These are phyloP conservation scores for Eucalyptus grandis DNA, from an alignment of 345 rosid species.

Conservation along the genomic window DNA sequence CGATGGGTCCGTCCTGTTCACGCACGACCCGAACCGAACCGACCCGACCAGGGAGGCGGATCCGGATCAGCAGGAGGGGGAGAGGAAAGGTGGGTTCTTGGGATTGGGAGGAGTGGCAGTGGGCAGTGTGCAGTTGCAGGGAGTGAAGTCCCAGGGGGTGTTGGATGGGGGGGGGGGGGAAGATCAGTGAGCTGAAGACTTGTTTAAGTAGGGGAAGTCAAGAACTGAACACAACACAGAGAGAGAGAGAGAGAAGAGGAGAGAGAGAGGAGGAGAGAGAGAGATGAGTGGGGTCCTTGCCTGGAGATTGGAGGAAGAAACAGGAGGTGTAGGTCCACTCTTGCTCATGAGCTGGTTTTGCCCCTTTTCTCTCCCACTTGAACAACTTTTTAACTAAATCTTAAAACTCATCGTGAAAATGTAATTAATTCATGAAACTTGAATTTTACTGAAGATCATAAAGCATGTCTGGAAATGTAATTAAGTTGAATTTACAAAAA, in stretches of 20 bases:
- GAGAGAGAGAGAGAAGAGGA: too few relatives aligned
- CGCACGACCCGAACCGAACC: not conserved
- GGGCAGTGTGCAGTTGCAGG: not conserved
- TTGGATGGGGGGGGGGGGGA: not conserved
- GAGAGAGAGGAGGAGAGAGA: too few relatives aligned
- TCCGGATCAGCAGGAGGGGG: not conserved
- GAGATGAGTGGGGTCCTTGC: not conserved
- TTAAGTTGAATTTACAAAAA: accelerated
- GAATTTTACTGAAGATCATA: accelerated
- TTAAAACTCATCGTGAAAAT: accelerated
- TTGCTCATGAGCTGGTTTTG: not conserved
- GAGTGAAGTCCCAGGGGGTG: not conserved
- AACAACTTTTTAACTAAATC: too few relatives aligned
- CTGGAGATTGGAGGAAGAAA: not conserved
- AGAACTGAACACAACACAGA: not conserved
- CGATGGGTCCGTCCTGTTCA: too few relatives aligned
- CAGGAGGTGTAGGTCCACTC: not conserved
- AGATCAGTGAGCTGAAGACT: not conserved
- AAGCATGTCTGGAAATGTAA: accelerated
- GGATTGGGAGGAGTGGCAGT: not conserved
- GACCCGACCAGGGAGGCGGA: not conserved
- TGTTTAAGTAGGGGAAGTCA: not conserved
- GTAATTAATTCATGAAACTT: too few relatives aligned
- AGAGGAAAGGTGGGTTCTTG: not conserved
- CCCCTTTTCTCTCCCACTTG: not conserved